Base-by-base conservation (phyloP, 1,284 basidiomycete species). In the Trametes sp. region DNA sequence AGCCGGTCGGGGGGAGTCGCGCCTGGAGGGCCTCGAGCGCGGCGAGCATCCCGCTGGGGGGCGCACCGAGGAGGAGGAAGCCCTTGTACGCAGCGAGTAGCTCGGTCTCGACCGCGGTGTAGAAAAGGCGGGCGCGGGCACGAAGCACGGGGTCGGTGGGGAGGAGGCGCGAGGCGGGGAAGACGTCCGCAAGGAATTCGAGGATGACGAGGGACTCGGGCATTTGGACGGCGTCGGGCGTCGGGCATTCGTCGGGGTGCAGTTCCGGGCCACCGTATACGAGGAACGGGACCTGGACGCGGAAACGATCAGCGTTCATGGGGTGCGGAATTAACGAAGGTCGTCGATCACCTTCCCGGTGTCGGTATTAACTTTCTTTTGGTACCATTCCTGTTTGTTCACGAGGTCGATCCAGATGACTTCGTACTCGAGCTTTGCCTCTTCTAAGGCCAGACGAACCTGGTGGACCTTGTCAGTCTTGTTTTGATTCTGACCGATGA, bases 311-410 rank as follows among this genome's bases (percentile, higher is more conserved):
- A 11, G 4, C 2, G n/a, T 48, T 19, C 8, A 13, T 10, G 48
- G 9, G 23, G 24, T 33, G 14, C 6, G 6, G 11, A 19, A 10
- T 11, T 10, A 16, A 46, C 4, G 26, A n/a, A 26, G 10, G 13
- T 13, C 3, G 24, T 14, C 24, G 19, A 16, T 26, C 33, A 86
- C 87, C 79, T 88, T 87, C 73, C 82, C 82, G 2, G 49, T 49
- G 7, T 44, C 86, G 2, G 84, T 83, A 74, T 89, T 88, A 48
- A 90, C 81, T 61, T 84, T 79, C 2, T 82, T 78, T 0, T 82
- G 81, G 71, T 86, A 88, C 87, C 87, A 88, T 51, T 79, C 81
- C 0, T 87, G 87, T 75, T 90, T 90, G 78, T 87, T 84, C 65
- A 72, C 61, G 38, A 90, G 73, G 69, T 89, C 83, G 60, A 90